These are phyloP conservation scores for Hibiscus mutabilis DNA, from an alignment of 345 rosid genomes.

Conservation along the genomic window DNA sequence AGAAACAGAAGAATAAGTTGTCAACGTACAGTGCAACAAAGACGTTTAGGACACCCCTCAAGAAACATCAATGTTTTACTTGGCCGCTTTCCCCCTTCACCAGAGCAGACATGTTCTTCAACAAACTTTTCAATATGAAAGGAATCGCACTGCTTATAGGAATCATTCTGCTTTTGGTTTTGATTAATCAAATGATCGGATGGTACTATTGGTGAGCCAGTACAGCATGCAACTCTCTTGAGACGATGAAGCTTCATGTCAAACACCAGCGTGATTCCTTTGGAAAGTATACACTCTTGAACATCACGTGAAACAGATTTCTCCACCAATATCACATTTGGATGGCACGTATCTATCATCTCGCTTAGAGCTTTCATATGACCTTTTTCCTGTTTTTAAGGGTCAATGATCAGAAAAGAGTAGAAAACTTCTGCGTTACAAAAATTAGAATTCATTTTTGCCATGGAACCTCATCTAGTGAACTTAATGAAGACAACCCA, in stretches of 20 bases:
- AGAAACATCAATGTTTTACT: conserved; percentile 87
- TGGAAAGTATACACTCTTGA: conserved; percentile 61
- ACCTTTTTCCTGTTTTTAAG: conserved; percentile 46
- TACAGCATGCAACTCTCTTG: conserved; percentile 75
- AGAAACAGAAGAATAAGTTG: background rate
- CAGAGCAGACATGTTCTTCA: conserved; percentile 61
- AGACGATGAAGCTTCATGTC: conserved; percentile 93
- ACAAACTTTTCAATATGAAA: conserved; percentile 72
- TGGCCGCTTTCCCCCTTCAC: conserved; percentile 71
- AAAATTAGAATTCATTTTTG: conserved; percentile 1
- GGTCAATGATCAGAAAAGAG: conserved; percentile 19
- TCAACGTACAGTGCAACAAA: conserved; percentile 86
- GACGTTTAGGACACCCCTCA: conserved; percentile 73
- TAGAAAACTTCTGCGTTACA: background rate
- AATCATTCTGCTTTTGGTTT: conserved; percentile 72
- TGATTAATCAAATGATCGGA: conserved; percentile 44
- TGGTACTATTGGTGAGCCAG: conserved; percentile 62
- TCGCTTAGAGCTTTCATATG: conserved; percentile 52
- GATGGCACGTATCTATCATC: conserved; percentile 53
- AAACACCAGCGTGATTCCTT: conserved; percentile 72
- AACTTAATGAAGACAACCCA: conserved; percentile 63
- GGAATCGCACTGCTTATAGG: conserved; percentile 62
- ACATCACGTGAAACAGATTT: conserved; percentile 79
- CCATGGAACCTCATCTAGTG: conserved; percentile 57
- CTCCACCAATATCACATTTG: conserved; percentile 83